Conservation (phyloP, 2,329 filamentous ascomycete species). For the Sporothrix euskadiensis region DNA sequence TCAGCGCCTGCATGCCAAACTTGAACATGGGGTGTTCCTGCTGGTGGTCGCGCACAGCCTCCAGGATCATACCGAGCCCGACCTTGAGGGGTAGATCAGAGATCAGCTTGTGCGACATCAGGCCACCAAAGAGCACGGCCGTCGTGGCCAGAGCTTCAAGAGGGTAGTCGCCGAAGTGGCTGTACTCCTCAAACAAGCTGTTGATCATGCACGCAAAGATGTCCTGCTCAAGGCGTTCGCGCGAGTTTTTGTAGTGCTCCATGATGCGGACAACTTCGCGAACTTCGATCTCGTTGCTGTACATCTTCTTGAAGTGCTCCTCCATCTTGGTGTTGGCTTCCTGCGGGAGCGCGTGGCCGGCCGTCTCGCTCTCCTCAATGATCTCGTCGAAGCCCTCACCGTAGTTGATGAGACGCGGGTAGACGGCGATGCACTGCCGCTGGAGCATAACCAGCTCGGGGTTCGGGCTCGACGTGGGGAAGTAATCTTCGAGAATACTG, state of each 20-base stretch:
- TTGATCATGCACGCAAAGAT: slow-evolving; percentile 99
- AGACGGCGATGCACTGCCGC: slow-evolving; percentile 84
- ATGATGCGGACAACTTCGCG: slow-evolving; percentile 82
- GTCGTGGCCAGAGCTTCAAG: slow-evolving; percentile 95
- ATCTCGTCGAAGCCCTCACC: slow-evolving; percentile 89
- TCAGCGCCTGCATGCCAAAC: slow-evolving; percentile 90
- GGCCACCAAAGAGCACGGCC: slow-evolving; percentile 92
- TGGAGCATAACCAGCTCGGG: slow-evolving; percentile 78
- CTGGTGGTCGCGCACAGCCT: slow-evolving; percentile 83
- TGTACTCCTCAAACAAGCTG: slow-evolving; percentile 94
- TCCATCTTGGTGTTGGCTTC: slow-evolving; percentile 91
- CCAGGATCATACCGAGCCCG: slow-evolving; percentile 95
- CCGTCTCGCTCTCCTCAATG: slow-evolving; percentile 79
- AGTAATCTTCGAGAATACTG: slow-evolving; percentile 72
- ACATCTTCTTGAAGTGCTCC: slow-evolving; percentile 97
- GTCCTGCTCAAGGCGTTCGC: slow-evolving; percentile 82
- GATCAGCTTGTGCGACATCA: slow-evolving; percentile 90
- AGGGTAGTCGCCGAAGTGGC: slow-evolving; percentile 92
- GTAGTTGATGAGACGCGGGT: slow-evolving; percentile 94
- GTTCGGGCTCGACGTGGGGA: slow-evolving; percentile 56
- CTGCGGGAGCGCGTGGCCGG: slow-evolving; percentile 76
- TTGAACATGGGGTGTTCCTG: slow-evolving; percentile 94
- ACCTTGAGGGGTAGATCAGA: slow-evolving; percentile 88
- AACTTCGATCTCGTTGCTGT: slow-evolving; percentile 84
- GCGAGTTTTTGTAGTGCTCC: slow-evolving; percentile 83